Percentiles rank a stretch among this genome's conserved stretches.
These are phyloP conservation scores for Plasmodium malariae DNA, from an alignment of 169 alveolate species.

Conservation along the genomic window DNA sequence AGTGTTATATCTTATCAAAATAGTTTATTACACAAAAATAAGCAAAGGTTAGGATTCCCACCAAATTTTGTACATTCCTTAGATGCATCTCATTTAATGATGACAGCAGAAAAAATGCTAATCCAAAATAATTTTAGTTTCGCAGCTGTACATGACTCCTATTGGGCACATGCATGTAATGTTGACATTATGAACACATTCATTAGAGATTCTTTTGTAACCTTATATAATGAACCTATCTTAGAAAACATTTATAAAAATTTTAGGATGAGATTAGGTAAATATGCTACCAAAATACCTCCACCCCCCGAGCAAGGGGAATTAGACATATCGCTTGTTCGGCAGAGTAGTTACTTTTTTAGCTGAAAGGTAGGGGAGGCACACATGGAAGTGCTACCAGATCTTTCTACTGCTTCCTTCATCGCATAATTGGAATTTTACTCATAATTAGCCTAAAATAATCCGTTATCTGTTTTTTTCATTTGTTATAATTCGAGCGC, in stretches of 20 bases:
- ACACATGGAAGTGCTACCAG: too few relatives aligned
- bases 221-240: constrained; percentile 92
- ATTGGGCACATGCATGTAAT: constrained; percentile 96
- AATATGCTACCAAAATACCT: constrained; percentile 80
- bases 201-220: constrained; percentile 92
- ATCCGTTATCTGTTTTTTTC: too few relatives aligned
- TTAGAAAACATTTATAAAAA: constrained; percentile 89
- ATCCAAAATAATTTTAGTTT: constrained; percentile 85
- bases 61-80: constrained; percentile 97
- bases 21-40: constrained; percentile 84
- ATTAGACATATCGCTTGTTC: constrained; percentile 83
- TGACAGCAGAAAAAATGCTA: constrained; percentile 92
- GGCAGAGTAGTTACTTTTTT: constrained; percentile 81
- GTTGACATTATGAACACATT: constrained; percentile 91
- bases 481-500: too few relatives aligned
- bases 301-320: constrained; percentile 87
- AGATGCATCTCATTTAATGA: constrained; percentile 97
- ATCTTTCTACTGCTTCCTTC: too few relatives aligned
- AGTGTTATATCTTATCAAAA: constrained; percentile 83
- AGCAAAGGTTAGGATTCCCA: constrained; percentile 96
- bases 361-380: constrained; percentile 66
- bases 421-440: too few relatives aligned
- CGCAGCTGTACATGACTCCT: constrained; percentile 98
- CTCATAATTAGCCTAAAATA: too few relatives aligned
- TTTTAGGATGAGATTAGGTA: constrained; percentile 84